Evolutionary conservation across 805 yeast species (phyloP), one percentile per base, ranked within the genome.

Genomic region (Candida yuanshanica): DNA sequence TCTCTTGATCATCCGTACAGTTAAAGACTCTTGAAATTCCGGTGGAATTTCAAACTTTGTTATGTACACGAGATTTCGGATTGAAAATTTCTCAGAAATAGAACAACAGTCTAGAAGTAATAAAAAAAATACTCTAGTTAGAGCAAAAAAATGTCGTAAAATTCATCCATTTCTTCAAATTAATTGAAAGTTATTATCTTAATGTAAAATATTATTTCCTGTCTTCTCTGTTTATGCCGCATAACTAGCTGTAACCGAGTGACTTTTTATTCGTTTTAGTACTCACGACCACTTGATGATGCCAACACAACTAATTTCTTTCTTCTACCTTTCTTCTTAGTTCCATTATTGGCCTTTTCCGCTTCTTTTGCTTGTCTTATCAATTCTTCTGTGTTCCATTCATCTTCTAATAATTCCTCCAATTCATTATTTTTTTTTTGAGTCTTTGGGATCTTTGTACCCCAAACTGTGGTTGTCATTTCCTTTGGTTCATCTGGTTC

Each of bases 401-500:
- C 59, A 44, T 58, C 62, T 17, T 57, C 65, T 26, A 57, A 52
- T n/a, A 36, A 12, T 38, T 64, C 64, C 2, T 46, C 47, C 35
- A 44, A 45, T 14, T 47, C 39, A 31, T 50, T 58, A 37, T 36
- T 56, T 57, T 33, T 60, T 70, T 38, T 55, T 39, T 44, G 55
- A 3, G 41, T 13, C 20, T 47, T 54, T 56, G 47, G 64, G 11
- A 59, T 60, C 24, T 61, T 58, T 0, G 93, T 84, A 0, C 95
- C 95, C 95, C 95, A 85, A 3, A 85, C 78, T 0, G 93, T 81
- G 1, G 77, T 74, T 31, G 68, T 65, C 41, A 55, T 63, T 11
- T 59, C 60, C 0, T 51, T 54, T 7, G 36, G 36, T 7, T 25
- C 50, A 12, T 36, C 45, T 4, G 37, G 44, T 9, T 42, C 47